Conservation (phyloP, 148 eudicot species). For the Camellia granthamiana region DNA sequence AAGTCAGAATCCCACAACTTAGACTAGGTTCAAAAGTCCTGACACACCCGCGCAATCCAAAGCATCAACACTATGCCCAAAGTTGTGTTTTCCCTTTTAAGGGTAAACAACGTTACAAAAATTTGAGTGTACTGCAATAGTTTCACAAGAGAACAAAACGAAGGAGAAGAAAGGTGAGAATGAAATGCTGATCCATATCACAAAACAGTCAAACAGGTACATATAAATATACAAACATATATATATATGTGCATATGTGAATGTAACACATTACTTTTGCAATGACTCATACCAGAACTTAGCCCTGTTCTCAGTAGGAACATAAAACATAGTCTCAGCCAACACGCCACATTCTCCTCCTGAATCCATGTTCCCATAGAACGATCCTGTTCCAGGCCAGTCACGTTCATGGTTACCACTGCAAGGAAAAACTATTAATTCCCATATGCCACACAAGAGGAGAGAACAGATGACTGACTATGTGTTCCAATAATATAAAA, state of each 20-base stretch:
- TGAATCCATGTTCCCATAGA: constrained; percentile 58
- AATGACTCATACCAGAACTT: constrained; percentile 59
- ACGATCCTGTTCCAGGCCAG: constrained; percentile 78
- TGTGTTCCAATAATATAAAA: neutral
- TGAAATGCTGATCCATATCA: neutral
- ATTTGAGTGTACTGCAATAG: too few relatives aligned
- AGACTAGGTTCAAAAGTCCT: too few relatives aligned
- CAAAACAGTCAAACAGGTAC: neutral
- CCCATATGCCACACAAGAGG: neutral
- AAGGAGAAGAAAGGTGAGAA: neutral
- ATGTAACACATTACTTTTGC: neutral
- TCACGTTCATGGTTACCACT: constrained; percentile 96
- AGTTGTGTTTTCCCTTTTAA: too few relatives aligned
- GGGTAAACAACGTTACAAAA: too few relatives aligned
- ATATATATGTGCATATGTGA: neutral
- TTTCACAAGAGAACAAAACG: neutral
- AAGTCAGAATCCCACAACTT: too few relatives aligned
- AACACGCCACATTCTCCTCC: constrained; percentile 96
- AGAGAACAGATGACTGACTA: neutral
- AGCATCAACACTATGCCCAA: too few relatives aligned
- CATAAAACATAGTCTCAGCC: constrained; percentile 78
- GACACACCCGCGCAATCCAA: too few relatives aligned
- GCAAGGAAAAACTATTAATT: constrained; percentile 1
- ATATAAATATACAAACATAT: neutral
- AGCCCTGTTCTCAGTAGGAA: constrained; percentile 77